These are phyloP conservation scores for Golubevia pallescens DNA, from an alignment of 1,284 basidiomycete genomes.

Conservation along the genomic window DNA sequence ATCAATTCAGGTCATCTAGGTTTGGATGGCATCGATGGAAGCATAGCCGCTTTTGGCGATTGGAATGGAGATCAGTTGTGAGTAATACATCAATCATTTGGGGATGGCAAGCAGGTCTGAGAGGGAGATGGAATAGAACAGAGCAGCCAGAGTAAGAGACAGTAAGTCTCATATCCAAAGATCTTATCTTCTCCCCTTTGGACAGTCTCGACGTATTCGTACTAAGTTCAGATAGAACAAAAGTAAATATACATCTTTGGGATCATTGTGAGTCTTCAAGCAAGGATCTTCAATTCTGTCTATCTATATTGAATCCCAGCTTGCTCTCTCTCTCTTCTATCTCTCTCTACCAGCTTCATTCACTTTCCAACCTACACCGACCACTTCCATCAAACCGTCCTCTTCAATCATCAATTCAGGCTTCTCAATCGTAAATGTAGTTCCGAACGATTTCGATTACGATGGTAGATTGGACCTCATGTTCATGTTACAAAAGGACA, in stretches of 20 bases:
- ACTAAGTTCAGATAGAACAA: conserved; percentile 24
- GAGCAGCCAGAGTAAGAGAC: too few species aligned
- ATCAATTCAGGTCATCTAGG: conserved; percentile 50
- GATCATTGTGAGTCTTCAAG: conserved; percentile 19
- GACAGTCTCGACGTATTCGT: conserved; percentile 41
- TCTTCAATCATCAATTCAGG: conserved; percentile 9
- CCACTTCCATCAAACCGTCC: conserved; percentile 15
- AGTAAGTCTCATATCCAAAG: too few species aligned
- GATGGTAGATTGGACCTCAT: conserved; percentile 88
- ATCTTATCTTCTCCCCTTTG: not conserved
- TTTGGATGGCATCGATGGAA: conserved; percentile 29
- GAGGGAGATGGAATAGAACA: too few species aligned
- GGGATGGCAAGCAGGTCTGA: too few species aligned
- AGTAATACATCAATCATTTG: not conserved
- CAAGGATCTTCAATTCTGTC: not conserved
- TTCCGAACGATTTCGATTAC: conserved; percentile 91
- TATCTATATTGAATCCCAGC: too few species aligned
- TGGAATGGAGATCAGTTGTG: conserved; percentile 42
- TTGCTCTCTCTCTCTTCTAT: not conserved
- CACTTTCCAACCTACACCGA: conserved; percentile 22
- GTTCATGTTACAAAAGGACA: conserved; percentile 71
- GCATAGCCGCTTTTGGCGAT: conserved; percentile 54
- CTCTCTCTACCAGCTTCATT: conserved; percentile 14
- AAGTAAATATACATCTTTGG: conserved; percentile 43
- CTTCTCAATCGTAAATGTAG: conserved; percentile 71